Evolutionary conservation across 2,329 filamentous ascomycete species (phyloP).

Genomic region (Ceratocystiopsis sp.): DNA sequence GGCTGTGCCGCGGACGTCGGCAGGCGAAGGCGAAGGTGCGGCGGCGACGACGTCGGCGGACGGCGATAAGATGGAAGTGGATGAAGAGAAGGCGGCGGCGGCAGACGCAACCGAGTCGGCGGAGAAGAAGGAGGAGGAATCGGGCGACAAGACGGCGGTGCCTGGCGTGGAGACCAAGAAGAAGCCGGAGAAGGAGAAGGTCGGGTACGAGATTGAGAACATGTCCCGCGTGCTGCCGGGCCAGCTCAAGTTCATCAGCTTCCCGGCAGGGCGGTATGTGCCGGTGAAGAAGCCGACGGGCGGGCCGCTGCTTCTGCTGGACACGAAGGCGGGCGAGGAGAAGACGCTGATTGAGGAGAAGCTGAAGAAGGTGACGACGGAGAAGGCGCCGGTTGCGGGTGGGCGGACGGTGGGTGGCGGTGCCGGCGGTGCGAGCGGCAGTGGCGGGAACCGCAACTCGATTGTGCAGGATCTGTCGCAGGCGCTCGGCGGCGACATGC

Average conservation of each 20-base stretch:
- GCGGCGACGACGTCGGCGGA: conserved; percentile 18
- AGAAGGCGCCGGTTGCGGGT: conserved; percentile 40
- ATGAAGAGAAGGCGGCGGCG: conserved; percentile 41
- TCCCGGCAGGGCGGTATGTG: conserved; percentile 78
- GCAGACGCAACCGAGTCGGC: conserved; percentile 36
- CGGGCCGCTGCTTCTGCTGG: conserved; percentile 78
- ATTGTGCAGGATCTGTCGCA: conserved; percentile 7
- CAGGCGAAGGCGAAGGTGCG: conserved; percentile 19
- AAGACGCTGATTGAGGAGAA: conserved; percentile 82
- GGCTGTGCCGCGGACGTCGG: neutral
- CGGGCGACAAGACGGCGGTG: conserved; percentile 36
- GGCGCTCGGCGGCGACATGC: conserved; percentile 14
- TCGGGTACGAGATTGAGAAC: conserved; percentile 90
- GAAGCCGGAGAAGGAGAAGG: conserved; percentile 88
- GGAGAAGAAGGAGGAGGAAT: conserved; percentile 31
- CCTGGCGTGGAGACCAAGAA: conserved; percentile 49
- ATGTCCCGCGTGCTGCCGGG: conserved; percentile 87
- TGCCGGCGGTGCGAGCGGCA: conserved; percentile 9
- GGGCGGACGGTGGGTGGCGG: conserved; percentile 8
- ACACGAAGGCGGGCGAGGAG: conserved; percentile 60
- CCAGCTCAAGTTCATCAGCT: conserved; percentile 91
- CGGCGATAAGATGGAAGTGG: conserved; percentile 78
- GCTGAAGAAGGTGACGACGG: conserved; percentile 60
- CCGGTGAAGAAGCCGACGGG: conserved; percentile 87
- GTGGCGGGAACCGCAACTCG: conserved; percentile 3